Evolutionary conservation across 2,329 filamentous ascomycete species (phyloP), one percentile per base, ranked within the genome.

Genomic region (Stagonosporopsis cucurbitacearum): DNA sequence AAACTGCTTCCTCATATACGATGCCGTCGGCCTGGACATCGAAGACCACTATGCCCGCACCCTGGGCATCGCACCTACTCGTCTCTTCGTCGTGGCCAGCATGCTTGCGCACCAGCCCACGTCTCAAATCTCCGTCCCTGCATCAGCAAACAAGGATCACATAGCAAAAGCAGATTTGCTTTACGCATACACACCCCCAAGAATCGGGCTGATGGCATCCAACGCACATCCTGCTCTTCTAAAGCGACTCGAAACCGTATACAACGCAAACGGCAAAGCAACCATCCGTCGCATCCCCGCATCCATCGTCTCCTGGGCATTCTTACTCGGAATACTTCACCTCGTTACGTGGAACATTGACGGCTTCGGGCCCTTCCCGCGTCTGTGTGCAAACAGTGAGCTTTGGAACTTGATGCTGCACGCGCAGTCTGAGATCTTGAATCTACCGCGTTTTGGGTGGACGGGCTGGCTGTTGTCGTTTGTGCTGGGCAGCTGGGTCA

Each of bases 51-150:
- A 65, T 23, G 50, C 58, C 1, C 35, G 26, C 8, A 51, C 40
- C 8, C 49, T 59, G 35, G 41, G 51, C 13, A 61, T 66, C 12
- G 6, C 59, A n/a, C 15, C 17, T 4, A 41, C 54, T 1, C 56
- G 63, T 2, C 43, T 66, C 1, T 17, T 63, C 12, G 26, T 60
- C 13, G 57, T 36, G 1, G 13, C 19, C 2, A 67, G 65, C 44
- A 62, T 67, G 57, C 52, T 66, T 28, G 61, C 62, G 20, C 65
- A 67, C 50, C 65, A 65, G 28, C 63, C 58, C 3, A 67, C 63
- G 3, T 32, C 35, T 2, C 39, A 4, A 7, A 62, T 67, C 26
- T 59, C 63, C 1, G 33, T 63, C 5, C 63, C 63, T 4, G 26
- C 19, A 3, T 32, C 41, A 11, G 61, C 62, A 9, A 44, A 53